These are phyloP conservation scores for Talaromyces sp. DNA, from an alignment of 2,329 filamentous ascomycete species.

Conservation along the genomic window DNA sequence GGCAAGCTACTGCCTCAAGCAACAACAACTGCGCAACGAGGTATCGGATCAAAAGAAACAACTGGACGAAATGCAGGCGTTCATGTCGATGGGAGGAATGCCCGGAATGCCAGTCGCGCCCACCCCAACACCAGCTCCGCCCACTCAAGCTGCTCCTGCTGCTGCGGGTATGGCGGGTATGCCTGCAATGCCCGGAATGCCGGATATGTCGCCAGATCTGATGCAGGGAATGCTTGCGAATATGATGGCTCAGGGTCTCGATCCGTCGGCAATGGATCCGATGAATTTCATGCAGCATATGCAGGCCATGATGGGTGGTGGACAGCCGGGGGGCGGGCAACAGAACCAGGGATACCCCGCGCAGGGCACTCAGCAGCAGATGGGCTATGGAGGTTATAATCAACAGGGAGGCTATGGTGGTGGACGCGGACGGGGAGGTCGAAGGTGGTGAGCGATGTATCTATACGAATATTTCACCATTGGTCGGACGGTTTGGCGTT, in stretches of 20 bases:
- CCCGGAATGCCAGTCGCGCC: slow-evolving; percentile 44
- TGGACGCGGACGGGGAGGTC: slow-evolving; percentile 35
- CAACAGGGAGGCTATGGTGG: slow-evolving; percentile 36
- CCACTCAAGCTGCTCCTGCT: slow-evolving; percentile 25
- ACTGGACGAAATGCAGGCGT: slow-evolving; percentile 59
- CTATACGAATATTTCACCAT: not conserved
- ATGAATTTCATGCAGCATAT: slow-evolving; percentile 54
- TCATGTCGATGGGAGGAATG: slow-evolving; percentile 51
- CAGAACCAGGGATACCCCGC: slow-evolving; percentile 33
- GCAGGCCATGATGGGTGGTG: slow-evolving; percentile 48
- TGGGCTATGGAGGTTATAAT: slow-evolving; percentile 42
- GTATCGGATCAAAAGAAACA: slow-evolving; percentile 76
- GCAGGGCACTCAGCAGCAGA: slow-evolving; percentile 39
- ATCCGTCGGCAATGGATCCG: slow-evolving; percentile 53
- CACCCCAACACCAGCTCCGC: slow-evolving; percentile 24
- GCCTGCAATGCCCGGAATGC: slow-evolving; percentile 44
- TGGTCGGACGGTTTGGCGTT: slow-evolving; percentile 15
- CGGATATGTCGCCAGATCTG: slow-evolving; percentile 53
- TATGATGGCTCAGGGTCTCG: slow-evolving; percentile 54
- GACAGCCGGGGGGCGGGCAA: slow-evolving; percentile 37
- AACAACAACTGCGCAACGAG: slow-evolving; percentile 72
- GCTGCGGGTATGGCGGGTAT: slow-evolving; percentile 30
- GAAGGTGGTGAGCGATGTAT: slow-evolving; percentile 34
- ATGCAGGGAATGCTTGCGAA: slow-evolving; percentile 58
- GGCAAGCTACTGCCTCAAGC: slow-evolving; percentile 89